Base-by-base conservation (phyloP, 2,329 filamentous ascomycete genomes). In the Sporothrix inflata region DNA sequence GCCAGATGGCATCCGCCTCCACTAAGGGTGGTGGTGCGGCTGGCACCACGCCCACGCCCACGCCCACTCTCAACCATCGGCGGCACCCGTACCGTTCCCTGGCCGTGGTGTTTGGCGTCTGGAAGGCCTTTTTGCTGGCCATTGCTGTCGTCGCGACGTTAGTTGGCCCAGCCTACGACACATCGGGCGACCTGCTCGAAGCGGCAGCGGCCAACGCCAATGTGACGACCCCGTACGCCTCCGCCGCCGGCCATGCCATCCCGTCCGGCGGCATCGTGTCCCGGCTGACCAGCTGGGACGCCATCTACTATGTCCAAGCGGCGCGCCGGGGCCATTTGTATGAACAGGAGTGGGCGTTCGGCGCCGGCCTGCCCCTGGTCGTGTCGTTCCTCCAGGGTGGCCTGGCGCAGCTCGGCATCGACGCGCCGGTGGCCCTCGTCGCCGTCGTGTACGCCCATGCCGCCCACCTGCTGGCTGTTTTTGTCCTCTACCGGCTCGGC, bases 311-410 rank as follows among this genome's bases (percentile, higher is more conserved):
- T 77, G 83, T 90, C 73, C 86, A 89, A 75, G 80, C 84, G 60
- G 88, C 92, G 4, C 84, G 84, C 55, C 84, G 87, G 12, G 92
- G 91, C 45, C 90, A 93, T 76, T 71, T 90, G 12, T 92, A 89
- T 79, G 93, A 97, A 82, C 93, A 96, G 81, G 92, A 95, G 81
- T 96, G 92, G 92, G 93, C 93, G 0, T 96, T 94, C 82, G 91
- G 90, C 49, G 75, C 78, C 72, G 82, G 81, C 73, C 75, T 89
- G 61, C 85, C 87, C 1, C 75, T 79, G 9, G 75, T 82, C 51
- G 83, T 87, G 27, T 79, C 82, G 11, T 75, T 74, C 49, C 24
- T 86, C 12, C 73, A 79, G 9, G 75, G 42, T 19, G 55, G 21
- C n/a, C n/a, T 55, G 19, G 6, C 45, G 1, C 45, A 24, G 19